phyloP scores from a whole-genome alignment of 306 rosid species.

The Ziziphus jujuba region DNA sequence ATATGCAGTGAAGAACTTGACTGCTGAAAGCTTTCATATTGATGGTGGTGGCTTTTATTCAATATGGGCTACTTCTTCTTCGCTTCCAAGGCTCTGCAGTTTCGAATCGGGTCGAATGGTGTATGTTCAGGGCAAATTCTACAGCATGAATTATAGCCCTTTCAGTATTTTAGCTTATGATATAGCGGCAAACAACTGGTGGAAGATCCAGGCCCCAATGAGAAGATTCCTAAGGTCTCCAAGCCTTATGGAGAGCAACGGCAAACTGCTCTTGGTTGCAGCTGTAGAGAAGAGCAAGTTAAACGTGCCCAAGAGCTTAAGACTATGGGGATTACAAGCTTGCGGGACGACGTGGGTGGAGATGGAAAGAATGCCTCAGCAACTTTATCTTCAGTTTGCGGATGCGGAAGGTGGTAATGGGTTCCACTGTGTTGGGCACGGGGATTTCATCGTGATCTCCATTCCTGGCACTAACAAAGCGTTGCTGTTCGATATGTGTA shows the following conservation, averaged over 20 bases:
- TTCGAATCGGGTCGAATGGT: conserved; percentile 83
- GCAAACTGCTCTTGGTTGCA: conserved; percentile 63
- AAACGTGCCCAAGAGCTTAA: conserved; percentile 77
- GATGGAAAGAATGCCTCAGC: conserved; percentile 93
- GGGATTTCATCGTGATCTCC: conserved; percentile 64
- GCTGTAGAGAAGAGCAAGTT: conserved; percentile 92
- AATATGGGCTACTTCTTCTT: conserved; percentile 72
- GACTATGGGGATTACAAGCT: conserved; percentile 75
- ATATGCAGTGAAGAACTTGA: conserved; percentile 79
- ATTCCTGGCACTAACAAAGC: conserved; percentile 58
- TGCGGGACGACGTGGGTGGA: conserved; percentile 91
- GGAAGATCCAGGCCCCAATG: conserved; percentile 94
- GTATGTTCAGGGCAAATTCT: conserved; percentile 57
- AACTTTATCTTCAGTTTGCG: conserved; percentile 61
- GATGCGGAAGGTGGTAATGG: conserved; percentile 69
- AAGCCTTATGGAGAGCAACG: conserved; percentile 59
- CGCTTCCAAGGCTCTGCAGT: conserved; percentile 76
- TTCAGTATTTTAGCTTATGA: conserved; percentile 72
- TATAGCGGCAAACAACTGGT: conserved; percentile 54
- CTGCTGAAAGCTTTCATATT: conserved; percentile 80
- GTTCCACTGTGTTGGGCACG: conserved; percentile 74
- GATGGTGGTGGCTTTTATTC: conserved; percentile 84
- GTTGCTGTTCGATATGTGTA: conserved; percentile 56
- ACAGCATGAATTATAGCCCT: conserved; percentile 91
- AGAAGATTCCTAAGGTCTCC: conserved; percentile 77